These are phyloP conservation scores for Pelargonium fulgidum DNA, from an alignment of 441 rosid genomes.

Conservation along the genomic window DNA sequence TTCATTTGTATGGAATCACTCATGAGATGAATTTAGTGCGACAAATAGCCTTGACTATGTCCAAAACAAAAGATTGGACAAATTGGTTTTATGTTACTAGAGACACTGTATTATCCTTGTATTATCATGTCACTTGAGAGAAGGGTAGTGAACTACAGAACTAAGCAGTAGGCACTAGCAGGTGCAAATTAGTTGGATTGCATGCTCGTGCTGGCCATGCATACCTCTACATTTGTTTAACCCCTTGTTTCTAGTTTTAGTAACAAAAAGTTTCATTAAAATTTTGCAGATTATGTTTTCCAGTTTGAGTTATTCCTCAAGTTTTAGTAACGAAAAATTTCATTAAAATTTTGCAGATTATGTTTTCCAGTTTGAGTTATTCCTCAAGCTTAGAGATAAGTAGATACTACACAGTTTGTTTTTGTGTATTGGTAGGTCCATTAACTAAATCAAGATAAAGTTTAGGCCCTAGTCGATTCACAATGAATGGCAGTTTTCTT, in stretches of 20 bases:
- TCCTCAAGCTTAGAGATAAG: background rate
- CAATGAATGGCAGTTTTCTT: background rate
- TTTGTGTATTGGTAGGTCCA: conserved; percentile 9
- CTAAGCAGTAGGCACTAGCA: too few species aligned
- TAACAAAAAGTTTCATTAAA: too few species aligned
- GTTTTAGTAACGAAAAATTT: background rate
- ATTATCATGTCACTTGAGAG: too few species aligned
- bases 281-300: background rate
- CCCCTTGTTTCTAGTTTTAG: background rate
- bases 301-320: background rate
- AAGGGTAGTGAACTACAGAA: too few species aligned
- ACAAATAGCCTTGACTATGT: background rate
- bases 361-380: background rate
- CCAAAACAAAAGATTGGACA: background rate
- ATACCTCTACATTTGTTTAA: background rate
- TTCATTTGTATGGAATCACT: background rate
- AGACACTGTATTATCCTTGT: too few species aligned
- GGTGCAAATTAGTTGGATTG: background rate
- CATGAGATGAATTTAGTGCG: background rate
- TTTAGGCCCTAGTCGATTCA: background rate
- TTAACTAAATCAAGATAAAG: background rate
- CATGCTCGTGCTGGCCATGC: background rate
- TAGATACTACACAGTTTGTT: background rate
- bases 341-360: background rate
- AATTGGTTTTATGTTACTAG: too few species aligned